Evolutionary conservation across 2,329 filamentous ascomycete genomes (phyloP), one percentile per base, ranked within the genome.

Genomic region (Ceratocystis smalleyi): DNA sequence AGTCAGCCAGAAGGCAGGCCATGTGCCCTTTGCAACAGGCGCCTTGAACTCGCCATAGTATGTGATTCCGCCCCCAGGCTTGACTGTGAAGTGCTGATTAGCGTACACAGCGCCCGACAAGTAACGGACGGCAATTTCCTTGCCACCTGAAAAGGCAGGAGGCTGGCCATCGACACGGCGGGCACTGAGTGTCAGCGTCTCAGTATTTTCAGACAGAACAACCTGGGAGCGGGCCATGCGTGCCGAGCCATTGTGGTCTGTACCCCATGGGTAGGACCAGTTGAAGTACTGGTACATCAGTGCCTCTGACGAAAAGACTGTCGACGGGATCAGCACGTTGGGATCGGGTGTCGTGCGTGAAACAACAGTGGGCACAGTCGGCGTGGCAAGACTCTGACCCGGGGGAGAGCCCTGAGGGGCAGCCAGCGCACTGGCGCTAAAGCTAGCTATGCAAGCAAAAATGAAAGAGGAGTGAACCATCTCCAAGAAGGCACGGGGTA

Each of bases 1-100:
- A 1, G 79, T 82, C 15, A 83, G 71, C 81, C 81, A 83, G 68
- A 83, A 83, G 0, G 81, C 81, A 0, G 81, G 81, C 81, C 81
- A 83, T 0, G 79, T 81, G 5, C 79, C 76, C 66, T 73, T 71
- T 0, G 70, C 70, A 1, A 74, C 74, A 7, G 75, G 72, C 5
- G 76, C 76, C 62, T 69, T 70, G 68, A 78, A 74, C 67, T 76
- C 74, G 59, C 72, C 76, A 7, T 68, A 67, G 67, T 77, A 77
- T 68, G 77, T 76, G 66, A 75, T 76, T 1, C 75, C 76, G 4
- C 74, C 74, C 43, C 74, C 74, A 1, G 65, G 64, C 22, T 70
- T 65, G 32, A 77, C 74, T 57, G 69, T 75, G 67, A 77, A 75
- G 64, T 74, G 72, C 65, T 76, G 71, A 65, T 73, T 73, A 43